These are phyloP conservation scores for Sclerospora graminicola DNA, from an alignment of 352 stramenopile genomes.

Conservation along the genomic window DNA sequence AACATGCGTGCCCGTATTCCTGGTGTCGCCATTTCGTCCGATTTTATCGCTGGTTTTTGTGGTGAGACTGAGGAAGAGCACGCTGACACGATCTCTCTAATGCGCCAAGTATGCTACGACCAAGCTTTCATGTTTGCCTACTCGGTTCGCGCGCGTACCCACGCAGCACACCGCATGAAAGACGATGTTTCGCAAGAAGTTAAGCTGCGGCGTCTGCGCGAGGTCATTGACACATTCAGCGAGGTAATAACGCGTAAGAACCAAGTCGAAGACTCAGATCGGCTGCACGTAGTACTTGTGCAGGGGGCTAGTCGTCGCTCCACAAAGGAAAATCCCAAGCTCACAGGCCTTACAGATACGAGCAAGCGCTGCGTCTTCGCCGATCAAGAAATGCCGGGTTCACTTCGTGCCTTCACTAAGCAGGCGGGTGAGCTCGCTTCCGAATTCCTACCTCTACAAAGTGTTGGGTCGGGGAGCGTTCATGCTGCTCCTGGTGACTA, in stretches of 20 bases:
- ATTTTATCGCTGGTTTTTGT: conserved; percentile 99
- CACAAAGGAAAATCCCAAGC: conserved; percentile 54
- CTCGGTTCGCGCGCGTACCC: conserved; percentile 92
- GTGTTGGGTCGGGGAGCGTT: conserved; percentile 24
- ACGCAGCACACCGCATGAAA: conserved; percentile 90
- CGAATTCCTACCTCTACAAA: conserved; percentile 39
- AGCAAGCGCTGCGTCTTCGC: conserved; percentile 84
- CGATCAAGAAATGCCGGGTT: conserved; percentile 39
- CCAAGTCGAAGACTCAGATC: conserved; percentile 83
- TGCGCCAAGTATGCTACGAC: conserved; percentile 87
- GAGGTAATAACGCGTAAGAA: conserved; percentile 89
- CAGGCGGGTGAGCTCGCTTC: conserved; percentile 23
- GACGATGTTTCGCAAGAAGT: conserved; percentile 92
- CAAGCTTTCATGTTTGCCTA: conserved; percentile 99
- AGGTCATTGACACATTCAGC: conserved; percentile 94
- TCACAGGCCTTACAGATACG: conserved; percentile 82
- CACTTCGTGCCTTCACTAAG: conserved; percentile 33
- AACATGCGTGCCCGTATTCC: conserved; percentile 81
- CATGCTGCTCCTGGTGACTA: conserved; percentile 63
- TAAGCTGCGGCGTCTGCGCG: conserved; percentile 92
- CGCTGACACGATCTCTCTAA: conserved; percentile 86
- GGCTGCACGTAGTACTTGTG: conserved; percentile 92
- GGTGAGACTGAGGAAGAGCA: conserved; percentile 98
- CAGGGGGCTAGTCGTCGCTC: conserved; percentile 88
- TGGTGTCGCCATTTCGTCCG: conserved; percentile 85